Base-by-base conservation (phyloP, 345 rosid genomes). In the Reutealis trisperma region DNA sequence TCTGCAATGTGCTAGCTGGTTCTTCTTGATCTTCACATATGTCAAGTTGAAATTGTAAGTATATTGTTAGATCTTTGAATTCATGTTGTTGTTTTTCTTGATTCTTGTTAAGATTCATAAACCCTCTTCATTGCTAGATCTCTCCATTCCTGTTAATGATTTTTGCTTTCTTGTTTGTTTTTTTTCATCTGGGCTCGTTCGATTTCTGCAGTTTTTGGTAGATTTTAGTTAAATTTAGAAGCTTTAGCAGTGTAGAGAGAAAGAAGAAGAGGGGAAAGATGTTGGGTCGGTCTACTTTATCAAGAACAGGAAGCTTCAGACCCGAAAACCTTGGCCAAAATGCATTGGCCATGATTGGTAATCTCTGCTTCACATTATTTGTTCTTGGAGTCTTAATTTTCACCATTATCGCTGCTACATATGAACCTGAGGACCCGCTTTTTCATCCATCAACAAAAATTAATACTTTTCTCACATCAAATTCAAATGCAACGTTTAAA, bases 361-460 rank as follows among this genome's bases (percentile, higher is more conserved):
- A 92, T 80, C 86, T 95, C 22, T 94, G 97, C 67, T 93, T 93
- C 84, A 84, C 96, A 1, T 49, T 93, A n/a, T 92, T 96, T 75
- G 98, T 93, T 30, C 21, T 90, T 22, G 95, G 91, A 13, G 97
- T 94, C 10, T 80, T 96, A 44, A 85, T 96, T 67, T 94, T 96
- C 89, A 96, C 98, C 52, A 86, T 96, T 37, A 92, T 96, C 67
- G 97, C 98, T 27, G 97, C 98, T 3, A 93, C 97, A 1, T 93
- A 93, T 78, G 86, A 96, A 59, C 99, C 98, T 0, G 97, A 91
- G 64, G 97, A 93, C 68, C 97, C 97, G 13, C 89, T 93, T 16
- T 93, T 93, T 75, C 93, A 89, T 83, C 96, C 96, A 67, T 86
- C 99, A 1, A 86, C 91, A 25, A 91, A 88, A 80, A 91, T 93